These are phyloP conservation scores for Uronychia binucleata DNA, from an alignment of 73 alveolate species.

Conservation along the genomic window DNA sequence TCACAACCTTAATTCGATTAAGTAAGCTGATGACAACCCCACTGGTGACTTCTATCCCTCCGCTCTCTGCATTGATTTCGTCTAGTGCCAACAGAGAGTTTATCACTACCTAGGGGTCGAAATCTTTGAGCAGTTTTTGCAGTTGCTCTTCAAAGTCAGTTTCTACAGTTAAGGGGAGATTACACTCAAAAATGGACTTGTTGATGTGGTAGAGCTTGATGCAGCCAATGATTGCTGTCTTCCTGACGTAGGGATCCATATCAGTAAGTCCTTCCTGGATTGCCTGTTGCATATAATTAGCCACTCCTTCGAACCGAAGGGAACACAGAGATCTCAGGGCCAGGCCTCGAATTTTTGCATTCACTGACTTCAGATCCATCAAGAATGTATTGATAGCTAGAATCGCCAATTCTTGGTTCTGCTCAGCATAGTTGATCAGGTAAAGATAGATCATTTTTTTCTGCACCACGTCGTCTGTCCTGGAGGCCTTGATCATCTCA, in stretches of 20 bases:
- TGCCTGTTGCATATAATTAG: slow-evolving; percentile 89
- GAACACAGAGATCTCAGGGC: slow-evolving; percentile 97
- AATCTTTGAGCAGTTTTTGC: slow-evolving; percentile 91
- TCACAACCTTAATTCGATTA: slow-evolving; percentile 72
- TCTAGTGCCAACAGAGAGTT: slow-evolving; percentile 92
- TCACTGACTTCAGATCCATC: slow-evolving; percentile 91
- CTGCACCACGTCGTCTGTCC: slow-evolving; percentile 94
- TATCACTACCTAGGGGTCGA: slow-evolving; percentile 94
- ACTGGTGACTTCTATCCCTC: slow-evolving; percentile 94
- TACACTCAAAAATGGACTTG: slow-evolving; percentile 41
- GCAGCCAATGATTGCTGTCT: slow-evolving; percentile 97
- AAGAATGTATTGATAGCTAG: slow-evolving; percentile 96
- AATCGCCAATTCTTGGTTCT: slow-evolving; percentile 91
- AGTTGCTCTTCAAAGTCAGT: slow-evolving; percentile 86
- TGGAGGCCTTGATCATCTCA: slow-evolving; percentile 97
- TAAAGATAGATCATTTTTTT: slow-evolving; percentile 98
- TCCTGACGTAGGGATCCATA: slow-evolving; percentile 98
- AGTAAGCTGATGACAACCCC: slow-evolving; percentile 89
- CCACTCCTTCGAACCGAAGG: slow-evolving; percentile 91
- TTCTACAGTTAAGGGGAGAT: slow-evolving; percentile 33
- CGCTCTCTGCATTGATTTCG: slow-evolving; percentile 95
- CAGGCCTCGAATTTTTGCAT: slow-evolving; percentile 96
- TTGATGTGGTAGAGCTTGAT: slow-evolving; percentile 89
- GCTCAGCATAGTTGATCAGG: slow-evolving; percentile 95
- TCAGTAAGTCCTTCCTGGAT: slow-evolving; percentile 93